Conservation (phyloP, 768 basidiomycete genomes). For the Pulveroboletus ravenelii region DNA sequence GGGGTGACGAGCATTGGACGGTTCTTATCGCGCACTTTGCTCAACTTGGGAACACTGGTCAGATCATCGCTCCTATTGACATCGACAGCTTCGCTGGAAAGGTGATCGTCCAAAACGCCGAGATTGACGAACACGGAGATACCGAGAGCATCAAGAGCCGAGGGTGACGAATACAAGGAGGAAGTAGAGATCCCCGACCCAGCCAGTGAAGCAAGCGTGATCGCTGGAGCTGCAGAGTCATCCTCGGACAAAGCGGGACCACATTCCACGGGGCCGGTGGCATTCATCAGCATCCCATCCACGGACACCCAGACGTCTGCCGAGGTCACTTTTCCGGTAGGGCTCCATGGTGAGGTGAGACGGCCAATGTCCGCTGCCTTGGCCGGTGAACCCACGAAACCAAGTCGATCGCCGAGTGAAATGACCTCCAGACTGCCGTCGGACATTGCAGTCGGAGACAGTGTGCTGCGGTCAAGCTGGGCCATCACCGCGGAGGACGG, state of each 20-base stretch:
- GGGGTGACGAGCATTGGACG: neutral
- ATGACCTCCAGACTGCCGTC: constrained; percentile 22
- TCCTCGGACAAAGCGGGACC: neutral
- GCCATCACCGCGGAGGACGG: constrained; percentile 13
- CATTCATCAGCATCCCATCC: constrained; percentile 16
- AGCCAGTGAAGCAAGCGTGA: neutral
- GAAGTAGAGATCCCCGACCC: neutral
- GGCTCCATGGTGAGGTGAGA: constrained; percentile 32
- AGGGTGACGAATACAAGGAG: constrained; percentile 13
- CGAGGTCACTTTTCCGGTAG: constrained; percentile 6
- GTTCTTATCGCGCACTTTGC: constrained; percentile 1
- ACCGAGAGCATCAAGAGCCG: constrained; percentile 16
- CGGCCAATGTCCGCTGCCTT: neutral
- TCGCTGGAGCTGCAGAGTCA: neutral
- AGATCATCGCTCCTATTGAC: neutral
- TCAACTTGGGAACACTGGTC: neutral
- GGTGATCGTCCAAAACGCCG: neutral
- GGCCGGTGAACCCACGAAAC: constrained; percentile 7
- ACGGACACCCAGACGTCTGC: constrained; percentile 23
- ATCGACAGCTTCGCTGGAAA: neutral
- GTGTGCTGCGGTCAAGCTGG: constrained; percentile 19
- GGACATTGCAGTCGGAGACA: constrained; percentile 23
- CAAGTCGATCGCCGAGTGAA: constrained; percentile 14
- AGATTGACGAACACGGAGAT: constrained; percentile 16
- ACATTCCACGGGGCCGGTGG: constrained; percentile 10